Evolutionary conservation across 345 rosid species (phyloP), one percentile per base, ranked within the genome.

Genomic region (Citrus reticulata): DNA sequence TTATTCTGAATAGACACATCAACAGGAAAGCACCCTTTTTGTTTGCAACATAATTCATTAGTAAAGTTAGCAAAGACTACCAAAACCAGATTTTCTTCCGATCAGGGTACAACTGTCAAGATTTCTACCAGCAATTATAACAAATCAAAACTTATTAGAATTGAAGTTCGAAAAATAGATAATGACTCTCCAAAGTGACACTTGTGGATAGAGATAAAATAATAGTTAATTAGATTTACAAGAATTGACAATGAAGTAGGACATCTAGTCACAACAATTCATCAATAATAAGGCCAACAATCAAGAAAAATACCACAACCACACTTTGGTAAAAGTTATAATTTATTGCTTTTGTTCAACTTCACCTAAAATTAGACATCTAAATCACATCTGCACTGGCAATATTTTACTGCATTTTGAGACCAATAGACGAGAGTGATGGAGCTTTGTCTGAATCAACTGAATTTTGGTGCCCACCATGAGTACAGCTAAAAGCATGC

Each of bases 221-320:
- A 7, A 72, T 54, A 72, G 62, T 14, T 20, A 32, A 54, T 6
- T 7, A 72, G 54, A 51, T 17, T 49, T 20, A 54, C 29, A 54
- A 70, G 39, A 70, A 70, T 8, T 49, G 39, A 29, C 19, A 51
- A 49, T 14, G 29, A 67, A 9, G 11, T 16, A 29, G 60, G 62
- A 64, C 42, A 64, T 32, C 70, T 63, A 11, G 42, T 75, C 67
- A 63, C 39, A 74, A 19, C 40, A 61, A 39, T 40, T 25, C 35
- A 74, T 75, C 46, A 75, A 63, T n/a, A 29, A 46, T 34, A 64
- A 40, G 68, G 37, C 68, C n/a, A 73, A 71, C 65, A 51, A 29
- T 71, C 74, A 19, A 60, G 30, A 71, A 37, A 73, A 35, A 22
- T 24, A 4, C 35, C 1, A 19, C 59, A 42, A 42, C 29, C 29